A percentile compares a stretch with the other conserved stretches of the same genome.
phyloP scores from a whole-genome alignment of 768 basidiomycete species.

The Candolleomyces aberdarensis region DNA sequence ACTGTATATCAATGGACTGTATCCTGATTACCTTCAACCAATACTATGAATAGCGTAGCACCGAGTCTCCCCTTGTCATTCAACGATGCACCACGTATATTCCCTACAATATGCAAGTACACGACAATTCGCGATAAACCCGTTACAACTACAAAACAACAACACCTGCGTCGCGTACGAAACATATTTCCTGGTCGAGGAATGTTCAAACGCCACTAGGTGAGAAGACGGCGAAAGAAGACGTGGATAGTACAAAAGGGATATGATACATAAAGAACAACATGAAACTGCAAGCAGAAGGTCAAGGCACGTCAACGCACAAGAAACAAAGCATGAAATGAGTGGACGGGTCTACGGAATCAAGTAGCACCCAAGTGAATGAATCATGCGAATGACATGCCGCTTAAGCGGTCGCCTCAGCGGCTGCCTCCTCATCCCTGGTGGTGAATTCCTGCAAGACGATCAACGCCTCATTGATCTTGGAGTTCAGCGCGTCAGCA shows the following conservation, averaged over 20 bases:
- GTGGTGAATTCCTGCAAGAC: conserved; percentile 83
- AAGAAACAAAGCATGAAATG: conserved; percentile 30
- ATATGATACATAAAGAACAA: background rate
- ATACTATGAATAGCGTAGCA: too few relatives aligned
- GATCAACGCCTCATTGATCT: conserved; percentile 87
- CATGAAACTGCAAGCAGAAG: conserved; percentile 35
- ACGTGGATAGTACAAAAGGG: background rate
- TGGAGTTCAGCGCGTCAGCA: conserved; percentile 77
- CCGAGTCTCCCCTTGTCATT: background rate
- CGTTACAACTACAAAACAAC: conserved; percentile 5
- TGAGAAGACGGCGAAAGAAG: background rate
- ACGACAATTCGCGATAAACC: conserved; percentile 4
- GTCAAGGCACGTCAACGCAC: conserved; percentile 33
- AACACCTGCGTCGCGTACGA: background rate
- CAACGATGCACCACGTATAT: conserved; percentile 7
- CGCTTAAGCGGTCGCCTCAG: conserved; percentile 19
- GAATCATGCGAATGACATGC: background rate
- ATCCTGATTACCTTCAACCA: conserved; percentile 7
- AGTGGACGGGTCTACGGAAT: conserved; percentile 43
- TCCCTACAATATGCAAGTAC: conserved; percentile 10
- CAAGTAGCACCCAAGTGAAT: conserved; percentile 31
- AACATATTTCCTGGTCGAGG: background rate
- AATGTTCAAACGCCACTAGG: background rate
- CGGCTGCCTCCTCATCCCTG: conserved; percentile 10
- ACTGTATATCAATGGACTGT: background rate